Evolutionary conservation across 257 asterid species (phyloP).

Genomic region (Scutellaria minor): DNA sequence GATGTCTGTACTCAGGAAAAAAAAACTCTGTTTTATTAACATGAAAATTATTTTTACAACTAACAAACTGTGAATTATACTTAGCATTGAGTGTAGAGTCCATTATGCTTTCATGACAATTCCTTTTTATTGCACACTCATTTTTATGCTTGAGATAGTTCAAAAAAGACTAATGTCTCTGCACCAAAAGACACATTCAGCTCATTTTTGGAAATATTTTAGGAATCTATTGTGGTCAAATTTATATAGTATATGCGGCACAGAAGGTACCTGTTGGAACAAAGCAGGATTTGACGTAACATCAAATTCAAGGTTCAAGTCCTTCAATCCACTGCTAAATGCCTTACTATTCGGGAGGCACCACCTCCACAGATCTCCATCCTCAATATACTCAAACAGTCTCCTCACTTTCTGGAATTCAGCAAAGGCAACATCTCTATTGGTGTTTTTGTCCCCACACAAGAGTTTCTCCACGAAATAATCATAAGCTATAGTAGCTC

Average conservation of each 20-base stretch:
- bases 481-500: slow-evolving; percentile 91
- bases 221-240: slow-evolving; percentile 2
- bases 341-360: slow-evolving; percentile 78
- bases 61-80: neutral
- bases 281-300: slow-evolving; percentile 63
- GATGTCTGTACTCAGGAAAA: slow-evolving; percentile 1
- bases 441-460: slow-evolving; percentile 31
- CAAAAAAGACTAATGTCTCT: neutral
- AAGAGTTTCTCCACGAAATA: slow-evolving; percentile 79
- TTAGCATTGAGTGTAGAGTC: neutral
- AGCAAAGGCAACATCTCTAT: slow-evolving; percentile 36
- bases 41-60: neutral
- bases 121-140: neutral
- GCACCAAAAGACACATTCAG: slow-evolving; percentile 2
- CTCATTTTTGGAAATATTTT: neutral
- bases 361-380: slow-evolving; percentile 95
- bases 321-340: slow-evolving; percentile 89
- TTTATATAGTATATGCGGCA: slow-evolving; percentile 25
- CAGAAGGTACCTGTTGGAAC: slow-evolving; percentile 74
- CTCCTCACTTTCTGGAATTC: slow-evolving; percentile 61
- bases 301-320: slow-evolving; percentile 71
- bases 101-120: slow-evolving; percentile 2
- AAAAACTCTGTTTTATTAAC: neutral
- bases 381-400: slow-evolving; percentile 85
- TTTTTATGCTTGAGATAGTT: slow-evolving; percentile 14